Evolutionary conservation across 2,329 filamentous ascomycete species (phyloP), one percentile per base, ranked within the genome.

Genomic region (Aureobasidium subglaciale): DNA sequence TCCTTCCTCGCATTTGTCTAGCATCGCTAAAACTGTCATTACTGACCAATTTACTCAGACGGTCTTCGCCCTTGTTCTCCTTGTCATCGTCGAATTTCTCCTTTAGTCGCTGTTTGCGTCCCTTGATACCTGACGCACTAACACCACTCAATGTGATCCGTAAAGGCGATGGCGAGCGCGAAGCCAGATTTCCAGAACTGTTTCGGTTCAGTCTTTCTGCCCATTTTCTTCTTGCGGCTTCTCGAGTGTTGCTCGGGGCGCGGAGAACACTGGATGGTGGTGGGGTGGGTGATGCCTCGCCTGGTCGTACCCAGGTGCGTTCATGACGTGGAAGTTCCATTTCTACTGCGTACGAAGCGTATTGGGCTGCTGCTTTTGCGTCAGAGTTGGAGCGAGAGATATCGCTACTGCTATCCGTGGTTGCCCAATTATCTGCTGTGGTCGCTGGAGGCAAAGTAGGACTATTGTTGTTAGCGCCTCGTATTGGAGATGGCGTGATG

Each of bases 271-370:
- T 32, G 57, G 58, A n/a, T 13, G 65, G 63, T 3, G 67, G 65
- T 15, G 68, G 68, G n/a, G 67, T 69, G 4, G 67, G 65, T 8
- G 65, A 66, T 18, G 64, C 67, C 60, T 70, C 67, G 24, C 64
- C 65, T 0, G 68, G 66, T 1, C 65, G 50, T 2, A 68, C 66
- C 59, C 62, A 70, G 7, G 55, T 62, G 25, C 67, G 59, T 48
- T 58, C 67, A 56, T 55, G 68, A 59, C 11, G 59, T 57, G 13
- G 52, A 25, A 43, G 56, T 29, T 37, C 56, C 53, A 37, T 40
- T n/a, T 41, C 54, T 16, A 37, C 7, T 6, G 34, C 42, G 29
- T 41, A 32, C n/a, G 55, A 48, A 29, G 34, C 38, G 40, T 54
- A 48, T 35, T 30, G 49, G 11, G 24, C 37, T 55, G 43, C 40